phyloP scores from a whole-genome alignment of 1,139 yeast species.

The Protomyces inouyei region DNA sequence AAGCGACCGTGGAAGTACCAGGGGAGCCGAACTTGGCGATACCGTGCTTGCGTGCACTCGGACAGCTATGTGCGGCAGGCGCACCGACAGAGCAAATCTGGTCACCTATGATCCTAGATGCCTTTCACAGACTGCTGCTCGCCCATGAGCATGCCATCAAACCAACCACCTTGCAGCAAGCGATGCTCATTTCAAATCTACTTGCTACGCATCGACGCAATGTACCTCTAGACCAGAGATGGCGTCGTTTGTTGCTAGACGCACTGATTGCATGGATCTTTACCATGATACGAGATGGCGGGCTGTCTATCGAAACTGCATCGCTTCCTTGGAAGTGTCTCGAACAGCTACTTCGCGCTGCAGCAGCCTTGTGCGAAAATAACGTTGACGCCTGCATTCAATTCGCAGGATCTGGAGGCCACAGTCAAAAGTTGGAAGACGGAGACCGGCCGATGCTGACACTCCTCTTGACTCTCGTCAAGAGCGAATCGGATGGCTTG shows the following conservation, averaged over 20 bases:
- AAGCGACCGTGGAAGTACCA: neutral
- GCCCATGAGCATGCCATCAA: neutral
- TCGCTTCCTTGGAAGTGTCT: conserved; percentile 13
- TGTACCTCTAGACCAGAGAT: too few relatives aligned
- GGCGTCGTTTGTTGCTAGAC: neutral
- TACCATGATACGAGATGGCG: conserved; percentile 8
- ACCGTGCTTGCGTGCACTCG: conserved; percentile 20
- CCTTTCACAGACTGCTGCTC: neutral
- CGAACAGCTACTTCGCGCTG: neutral
- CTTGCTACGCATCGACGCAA: neutral
- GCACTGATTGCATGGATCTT: conserved; percentile 12
- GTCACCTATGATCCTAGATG: neutral
- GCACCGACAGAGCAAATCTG: neutral
- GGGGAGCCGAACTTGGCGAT: neutral
- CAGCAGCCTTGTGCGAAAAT: conserved; percentile 34
- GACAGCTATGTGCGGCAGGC: neutral
- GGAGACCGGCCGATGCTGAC: conserved; percentile 33
- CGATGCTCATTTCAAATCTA: conserved; percentile 8
- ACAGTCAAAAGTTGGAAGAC: conserved; percentile 29
- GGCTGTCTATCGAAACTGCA: conserved; percentile 27
- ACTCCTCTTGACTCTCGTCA: conserved; percentile 35
- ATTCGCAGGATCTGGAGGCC: conserved; percentile 35
- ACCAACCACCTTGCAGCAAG: neutral
- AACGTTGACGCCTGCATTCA: conserved; percentile 34
- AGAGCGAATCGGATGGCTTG: conserved; percentile 35